Evolutionary conservation across 257 asterid genomes (phyloP).

Genomic region (Lycium barbarum): DNA sequence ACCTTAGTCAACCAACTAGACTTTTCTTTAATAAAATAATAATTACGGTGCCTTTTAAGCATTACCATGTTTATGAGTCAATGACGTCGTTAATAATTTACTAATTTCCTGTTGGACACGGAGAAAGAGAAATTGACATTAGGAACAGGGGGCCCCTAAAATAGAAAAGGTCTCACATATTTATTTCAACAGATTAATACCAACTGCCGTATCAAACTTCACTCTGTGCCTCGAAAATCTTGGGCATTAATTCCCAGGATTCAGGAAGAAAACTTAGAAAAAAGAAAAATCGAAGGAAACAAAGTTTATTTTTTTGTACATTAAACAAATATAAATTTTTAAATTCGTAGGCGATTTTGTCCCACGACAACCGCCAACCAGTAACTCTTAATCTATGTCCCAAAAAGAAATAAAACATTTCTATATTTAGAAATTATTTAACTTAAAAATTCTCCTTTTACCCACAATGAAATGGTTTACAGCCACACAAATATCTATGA

Average conservation of each 20-base stretch:
- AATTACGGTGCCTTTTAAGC: background rate
- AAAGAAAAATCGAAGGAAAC: too few species aligned
- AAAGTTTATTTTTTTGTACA: too few species aligned
- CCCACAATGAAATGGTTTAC: too few species aligned
- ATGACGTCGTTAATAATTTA: background rate
- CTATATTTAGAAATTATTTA: too few species aligned
- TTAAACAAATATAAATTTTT: too few species aligned
- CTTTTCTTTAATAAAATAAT: background rate
- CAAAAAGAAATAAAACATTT: too few species aligned
- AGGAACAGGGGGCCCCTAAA: background rate
- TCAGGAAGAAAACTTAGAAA: background rate
- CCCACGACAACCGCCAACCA: too few species aligned
- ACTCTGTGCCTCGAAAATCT: background rate
- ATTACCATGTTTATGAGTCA: background rate
- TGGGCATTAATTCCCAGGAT: background rate
- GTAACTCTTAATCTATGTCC: too few species aligned
- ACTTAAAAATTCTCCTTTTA: too few species aligned
- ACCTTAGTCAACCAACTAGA: background rate
- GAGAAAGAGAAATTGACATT: conserved; percentile 20
- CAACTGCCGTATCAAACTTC: background rate
- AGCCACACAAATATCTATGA: too few species aligned
- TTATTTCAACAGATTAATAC: background rate
- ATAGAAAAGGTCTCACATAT: background rate
- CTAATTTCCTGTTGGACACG: conserved; percentile 9
- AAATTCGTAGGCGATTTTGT: too few species aligned